Base-by-base conservation (phyloP, 768 basidiomycete species). In the Kwoniella botswanensis region DNA sequence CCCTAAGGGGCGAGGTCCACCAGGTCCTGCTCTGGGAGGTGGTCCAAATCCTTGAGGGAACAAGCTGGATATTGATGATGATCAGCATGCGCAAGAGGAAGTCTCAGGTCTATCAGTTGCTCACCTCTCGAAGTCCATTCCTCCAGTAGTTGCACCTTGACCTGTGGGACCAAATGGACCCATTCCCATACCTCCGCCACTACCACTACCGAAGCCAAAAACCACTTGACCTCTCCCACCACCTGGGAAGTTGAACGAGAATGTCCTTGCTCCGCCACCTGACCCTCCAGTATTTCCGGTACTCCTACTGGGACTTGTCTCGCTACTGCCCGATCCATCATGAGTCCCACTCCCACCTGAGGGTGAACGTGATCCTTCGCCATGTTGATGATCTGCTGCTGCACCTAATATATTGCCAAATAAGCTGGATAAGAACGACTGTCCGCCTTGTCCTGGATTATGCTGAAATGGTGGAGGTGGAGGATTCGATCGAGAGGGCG, bases 161-260 rank as follows among this genome's bases (percentile, higher is more conserved):
- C 67, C 70, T 17, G 65, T 64, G 3, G 61, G 61, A 58, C 71
- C 74, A 46, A 67, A 74, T 54, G 67, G 58, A 50, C 64, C 73
- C 70, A 66, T 71, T 9, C 61, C 65, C 64, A 24, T 67, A 42
- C 50, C 50, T 46, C 58, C 65, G 2, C 56, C 50, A 17, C 58
- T 56, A 11, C 74, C 65, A 24, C 69, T 65, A 13, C 74, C 53
- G 15, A 62, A 68, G 3, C 80, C 78, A 68, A 79, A 74, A 18
- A 72, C 63, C 4, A 79, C 72, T 54, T 70, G 68, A 11, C 78
- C 80, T 41, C 68, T 62, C 44, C 76, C 80, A 3, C 78, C 76
- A 2, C 77, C 79, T 1, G 77, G 77, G 55, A 79, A 74, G 17
- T 78, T 75, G 67, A 78, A 77, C 5, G 67, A 65, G 21, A 75